Evolutionary conservation across 2,329 filamentous ascomycete genomes (phyloP).

Genomic region (Neonectria hederae): DNA sequence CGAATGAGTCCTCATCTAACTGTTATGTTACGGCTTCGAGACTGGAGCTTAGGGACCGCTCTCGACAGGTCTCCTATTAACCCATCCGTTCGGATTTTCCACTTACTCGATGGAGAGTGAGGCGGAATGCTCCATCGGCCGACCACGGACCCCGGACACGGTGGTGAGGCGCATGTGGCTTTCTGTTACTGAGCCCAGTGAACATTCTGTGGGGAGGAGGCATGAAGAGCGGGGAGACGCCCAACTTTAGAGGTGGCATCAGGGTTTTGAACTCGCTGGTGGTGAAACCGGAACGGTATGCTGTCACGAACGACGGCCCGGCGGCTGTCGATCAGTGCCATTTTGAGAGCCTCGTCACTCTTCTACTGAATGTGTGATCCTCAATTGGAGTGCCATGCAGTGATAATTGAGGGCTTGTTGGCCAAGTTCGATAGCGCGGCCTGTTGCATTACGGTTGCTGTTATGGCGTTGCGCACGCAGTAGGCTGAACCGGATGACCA

Average conservation of each 20-base stretch:
- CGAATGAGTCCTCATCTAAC: neutral
- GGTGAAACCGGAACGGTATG: constrained; percentile 13
- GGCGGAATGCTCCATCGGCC: neutral
- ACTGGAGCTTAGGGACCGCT: neutral
- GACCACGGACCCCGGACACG: neutral
- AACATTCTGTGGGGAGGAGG: neutral
- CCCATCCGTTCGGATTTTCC: neutral
- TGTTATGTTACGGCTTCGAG: neutral
- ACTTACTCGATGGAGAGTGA: neutral
- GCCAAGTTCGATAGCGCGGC: constrained; percentile 13
- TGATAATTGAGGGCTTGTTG: constrained; percentile 11
- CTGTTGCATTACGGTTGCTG: constrained; percentile 7
- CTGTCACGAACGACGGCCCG: neutral
- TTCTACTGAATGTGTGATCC: neutral
- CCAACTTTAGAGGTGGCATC: constrained; percentile 7
- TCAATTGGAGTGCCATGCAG: neutral
- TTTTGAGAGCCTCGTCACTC: neutral
- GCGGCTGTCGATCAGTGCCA: neutral
- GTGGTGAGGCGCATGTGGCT: neutral
- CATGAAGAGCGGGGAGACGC: neutral
- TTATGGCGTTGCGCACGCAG: neutral
- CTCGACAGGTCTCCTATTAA: neutral
- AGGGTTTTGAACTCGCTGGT: constrained; percentile 4
- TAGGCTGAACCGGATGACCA: constrained; percentile 11
- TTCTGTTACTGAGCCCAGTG: neutral